phyloP scores from a whole-genome alignment of 2,329 filamentous ascomycete species.

The Aspergillus neotritici region DNA sequence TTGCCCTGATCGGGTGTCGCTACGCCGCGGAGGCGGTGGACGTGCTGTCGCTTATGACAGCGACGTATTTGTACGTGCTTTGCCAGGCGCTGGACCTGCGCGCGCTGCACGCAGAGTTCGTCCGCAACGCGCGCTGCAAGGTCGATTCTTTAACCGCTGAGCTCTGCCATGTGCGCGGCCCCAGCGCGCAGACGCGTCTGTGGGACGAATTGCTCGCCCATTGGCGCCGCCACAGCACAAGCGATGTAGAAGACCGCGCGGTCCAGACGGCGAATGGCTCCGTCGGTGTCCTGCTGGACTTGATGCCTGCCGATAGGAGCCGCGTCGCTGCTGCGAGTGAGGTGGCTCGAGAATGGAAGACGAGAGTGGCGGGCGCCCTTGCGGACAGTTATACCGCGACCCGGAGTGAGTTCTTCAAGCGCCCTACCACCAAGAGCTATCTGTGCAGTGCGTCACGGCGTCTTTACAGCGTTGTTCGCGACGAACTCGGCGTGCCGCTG shows the following conservation, averaged over 20 bases:
- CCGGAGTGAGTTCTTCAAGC: conserved; percentile 13
- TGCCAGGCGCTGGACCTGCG: conserved; percentile 57
- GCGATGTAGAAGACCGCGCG: conserved; percentile 11
- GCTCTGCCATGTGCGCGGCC: not conserved
- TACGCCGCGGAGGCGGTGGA: conserved; percentile 54
- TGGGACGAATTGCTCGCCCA: conserved; percentile 15
- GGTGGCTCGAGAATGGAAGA: conserved; percentile 6
- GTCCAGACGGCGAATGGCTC: conserved; percentile 1
- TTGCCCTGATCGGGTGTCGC: conserved; percentile 56
- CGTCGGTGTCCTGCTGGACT: conserved; percentile 4
- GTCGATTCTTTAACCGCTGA: conserved; percentile 6
- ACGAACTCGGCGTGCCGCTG: conserved; percentile 28
- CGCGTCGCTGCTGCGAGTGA: not conserved
- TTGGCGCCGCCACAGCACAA: conserved; percentile 9
- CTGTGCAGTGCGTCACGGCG: conserved; percentile 27
- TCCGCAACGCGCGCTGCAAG: conserved; percentile 1
- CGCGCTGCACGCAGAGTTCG: conserved; percentile 20
- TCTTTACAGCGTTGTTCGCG: conserved; percentile 35
- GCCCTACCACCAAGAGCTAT: conserved; percentile 12
- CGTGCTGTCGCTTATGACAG: conserved; percentile 51
- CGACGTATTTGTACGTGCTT: conserved; percentile 49
- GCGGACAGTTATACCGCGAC: conserved; percentile 8
- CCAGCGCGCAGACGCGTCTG: not conserved
- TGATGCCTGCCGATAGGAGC: not conserved
- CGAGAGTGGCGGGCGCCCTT: not conserved